Evolutionary conservation across 2,329 filamentous ascomycete species (phyloP), one percentile per base, ranked within the genome.

Genomic region (Aspergillus pseudoglaucus): DNA sequence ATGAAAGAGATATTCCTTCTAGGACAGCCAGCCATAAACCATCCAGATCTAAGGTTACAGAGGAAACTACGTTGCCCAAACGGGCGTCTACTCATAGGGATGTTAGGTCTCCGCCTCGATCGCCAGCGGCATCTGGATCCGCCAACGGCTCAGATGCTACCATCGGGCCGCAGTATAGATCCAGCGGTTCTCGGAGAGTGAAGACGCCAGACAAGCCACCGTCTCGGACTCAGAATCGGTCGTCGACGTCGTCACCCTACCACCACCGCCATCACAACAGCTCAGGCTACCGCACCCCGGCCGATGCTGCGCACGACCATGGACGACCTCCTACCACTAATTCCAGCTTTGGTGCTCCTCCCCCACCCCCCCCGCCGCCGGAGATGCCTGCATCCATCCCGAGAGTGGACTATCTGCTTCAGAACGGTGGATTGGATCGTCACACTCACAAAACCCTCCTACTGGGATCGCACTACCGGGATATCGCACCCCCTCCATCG

Each of bases 331-430:
- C 63, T 5, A 58, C 59, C 7, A 48, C 64, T 3, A 60, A 57
- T 30, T 59, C 58, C 22, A 57, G 56, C 7, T 70, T 60, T 38
- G 65, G 64, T 2, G 63, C 65, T 6, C 76, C 79, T 33, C 82
- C 88, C 1, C 88, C 88, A 0, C 89, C 90, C 0, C 90, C 87
- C 2, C 85, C 88, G 1, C 83, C 86, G 1, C 80, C 89, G 7
- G 79, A 83, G 49, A 62, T 78, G 37, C 76, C 80, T 32, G 76
- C 84, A 39, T 83, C 89, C 37, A 78, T 84, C 10, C 91, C 91
- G 0, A 81, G 88, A 51, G 90, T 97, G 15, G 91, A 97, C 64
- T 97, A 97, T 64, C 75, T 97, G 15, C 77, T 96, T 47, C 88
- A 93, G 59, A 85, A 96, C 65, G 91, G 91, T 35, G 91, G 91